These are phyloP conservation scores for Kodamaea sp. DNA, from an alignment of 1,139 yeast genomes.

Conservation along the genomic window DNA sequence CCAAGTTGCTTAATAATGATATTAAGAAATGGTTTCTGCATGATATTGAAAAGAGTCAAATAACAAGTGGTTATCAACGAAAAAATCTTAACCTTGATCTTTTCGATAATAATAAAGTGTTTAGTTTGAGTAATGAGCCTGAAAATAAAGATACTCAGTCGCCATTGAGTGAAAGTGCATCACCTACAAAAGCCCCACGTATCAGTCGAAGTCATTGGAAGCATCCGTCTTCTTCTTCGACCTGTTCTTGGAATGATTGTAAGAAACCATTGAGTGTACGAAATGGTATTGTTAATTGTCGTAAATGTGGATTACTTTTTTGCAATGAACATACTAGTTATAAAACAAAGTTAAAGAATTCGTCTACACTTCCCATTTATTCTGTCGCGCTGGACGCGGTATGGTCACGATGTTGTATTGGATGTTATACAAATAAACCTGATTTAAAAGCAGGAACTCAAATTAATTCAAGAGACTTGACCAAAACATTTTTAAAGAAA, in stretches of 20 bases:
- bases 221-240: constrained; percentile 32
- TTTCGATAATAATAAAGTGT: constrained; percentile 34
- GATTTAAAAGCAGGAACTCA: constrained; percentile 45
- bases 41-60: constrained; percentile 5
- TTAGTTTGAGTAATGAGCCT: constrained; percentile 21
- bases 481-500: constrained; percentile 35
- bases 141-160: constrained; percentile 1
- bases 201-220: constrained; percentile 66
- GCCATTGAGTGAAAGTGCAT: constrained; percentile 4
- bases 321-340: constrained; percentile 64
- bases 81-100: constrained; percentile 32
- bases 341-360: constrained; percentile 46
- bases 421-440: constrained; percentile 56
- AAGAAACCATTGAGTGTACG: constrained; percentile 37
- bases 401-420: constrained; percentile 69
- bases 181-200: constrained; percentile 7
- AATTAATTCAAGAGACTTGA: constrained; percentile 43
- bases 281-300: constrained; percentile 57
- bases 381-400: constrained; percentile 40
- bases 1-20: constrained; percentile 17
- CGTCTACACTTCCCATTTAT: constrained; percentile 25
- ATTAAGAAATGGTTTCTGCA: constrained; percentile 23
- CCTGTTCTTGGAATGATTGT: constrained; percentile 40
- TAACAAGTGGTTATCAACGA: constrained; percentile 3
- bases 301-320: constrained; percentile 68